phyloP scores from a whole-genome alignment of 768 basidiomycete species.

The Collybiopsis confluens region DNA sequence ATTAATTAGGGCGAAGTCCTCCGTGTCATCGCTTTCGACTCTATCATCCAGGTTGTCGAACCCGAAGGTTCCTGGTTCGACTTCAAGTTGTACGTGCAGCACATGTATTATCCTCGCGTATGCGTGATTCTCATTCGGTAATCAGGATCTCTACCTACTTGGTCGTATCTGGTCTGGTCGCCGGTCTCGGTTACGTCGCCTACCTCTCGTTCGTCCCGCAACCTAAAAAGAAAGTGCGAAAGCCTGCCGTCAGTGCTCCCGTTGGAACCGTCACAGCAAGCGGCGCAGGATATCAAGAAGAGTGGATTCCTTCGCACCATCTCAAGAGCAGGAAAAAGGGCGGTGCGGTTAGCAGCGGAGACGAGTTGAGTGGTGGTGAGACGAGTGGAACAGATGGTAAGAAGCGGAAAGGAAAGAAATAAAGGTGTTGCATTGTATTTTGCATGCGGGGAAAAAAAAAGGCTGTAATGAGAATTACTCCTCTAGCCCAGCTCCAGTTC shows the following conservation, averaged over 20 bases:
- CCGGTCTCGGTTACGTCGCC: conserved; percentile 58
- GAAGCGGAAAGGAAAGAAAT: conserved; percentile 44
- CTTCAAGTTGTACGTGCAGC: conserved; percentile 61
- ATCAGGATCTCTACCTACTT: conserved; percentile 64
- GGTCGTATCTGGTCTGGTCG: conserved; percentile 60
- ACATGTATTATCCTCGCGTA: neutral
- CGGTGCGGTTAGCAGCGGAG: conserved; percentile 49
- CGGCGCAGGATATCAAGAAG: conserved; percentile 74
- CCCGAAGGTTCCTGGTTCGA: conserved; percentile 76
- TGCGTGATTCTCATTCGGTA: neutral
- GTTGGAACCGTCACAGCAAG: conserved; percentile 60
- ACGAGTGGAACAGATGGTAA: conserved; percentile 54
- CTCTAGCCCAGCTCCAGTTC: no score
- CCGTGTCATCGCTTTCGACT: conserved; percentile 70
- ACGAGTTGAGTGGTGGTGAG: conserved; percentile 65
- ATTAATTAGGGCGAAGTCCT: conserved; percentile 45
- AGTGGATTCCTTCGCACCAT: conserved; percentile 92
- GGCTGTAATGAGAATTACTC: neutral
- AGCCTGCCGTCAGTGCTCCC: conserved; percentile 48
- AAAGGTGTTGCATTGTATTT: no score
- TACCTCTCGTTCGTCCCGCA: conserved; percentile 65
- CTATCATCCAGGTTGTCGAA: conserved; percentile 75
- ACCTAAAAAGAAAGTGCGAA: conserved; percentile 52
- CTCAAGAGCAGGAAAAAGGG: conserved; percentile 57
- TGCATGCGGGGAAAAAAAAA: neutral